Conservation (phyloP, 2,329 filamentous ascomycete species). For the Pseudogymnoascus sp. region DNA sequence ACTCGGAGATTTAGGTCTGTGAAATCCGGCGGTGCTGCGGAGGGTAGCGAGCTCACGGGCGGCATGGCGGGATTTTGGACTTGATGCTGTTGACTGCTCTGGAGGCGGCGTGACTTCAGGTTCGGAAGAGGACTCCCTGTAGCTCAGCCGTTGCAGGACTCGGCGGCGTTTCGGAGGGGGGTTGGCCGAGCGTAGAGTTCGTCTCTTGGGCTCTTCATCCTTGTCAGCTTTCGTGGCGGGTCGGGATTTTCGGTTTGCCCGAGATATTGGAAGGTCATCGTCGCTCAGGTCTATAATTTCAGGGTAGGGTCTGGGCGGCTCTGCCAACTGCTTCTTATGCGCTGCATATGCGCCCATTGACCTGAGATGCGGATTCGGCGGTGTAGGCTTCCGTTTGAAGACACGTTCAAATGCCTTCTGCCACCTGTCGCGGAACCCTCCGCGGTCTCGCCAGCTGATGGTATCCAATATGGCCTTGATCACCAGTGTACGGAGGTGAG, state of each 20-base stretch:
- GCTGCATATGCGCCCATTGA: constrained; percentile 7
- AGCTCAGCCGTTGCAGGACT: background rate
- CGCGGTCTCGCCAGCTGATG: constrained; percentile 71
- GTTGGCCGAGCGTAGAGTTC: constrained; percentile 18
- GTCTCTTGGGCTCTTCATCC: background rate
- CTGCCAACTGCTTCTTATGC: background rate
- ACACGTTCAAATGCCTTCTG: constrained; percentile 60
- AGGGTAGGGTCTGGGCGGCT: background rate
- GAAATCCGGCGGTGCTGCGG: constrained; percentile 23
- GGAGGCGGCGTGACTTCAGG: background rate
- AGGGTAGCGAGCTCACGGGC: constrained; percentile 23
- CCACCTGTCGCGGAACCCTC: constrained; percentile 73
- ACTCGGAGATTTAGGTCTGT: constrained; percentile 13
- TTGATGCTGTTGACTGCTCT: constrained; percentile 6
- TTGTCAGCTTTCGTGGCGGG: background rate
- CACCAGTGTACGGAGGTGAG: constrained; percentile 59
- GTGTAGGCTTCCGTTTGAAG: constrained; percentile 47
- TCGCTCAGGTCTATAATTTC: background rate
- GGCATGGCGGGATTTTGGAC: constrained; percentile 12
- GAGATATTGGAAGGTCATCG: background rate
- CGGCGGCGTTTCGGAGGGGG: constrained; percentile 10
- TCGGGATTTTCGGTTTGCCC: background rate
- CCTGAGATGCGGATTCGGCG: constrained; percentile 20
- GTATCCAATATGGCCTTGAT: constrained; percentile 73
- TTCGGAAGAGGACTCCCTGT: background rate